These are phyloP conservation scores for Inga leiocalycina DNA, from an alignment of 306 rosid species.

Conservation along the genomic window DNA sequence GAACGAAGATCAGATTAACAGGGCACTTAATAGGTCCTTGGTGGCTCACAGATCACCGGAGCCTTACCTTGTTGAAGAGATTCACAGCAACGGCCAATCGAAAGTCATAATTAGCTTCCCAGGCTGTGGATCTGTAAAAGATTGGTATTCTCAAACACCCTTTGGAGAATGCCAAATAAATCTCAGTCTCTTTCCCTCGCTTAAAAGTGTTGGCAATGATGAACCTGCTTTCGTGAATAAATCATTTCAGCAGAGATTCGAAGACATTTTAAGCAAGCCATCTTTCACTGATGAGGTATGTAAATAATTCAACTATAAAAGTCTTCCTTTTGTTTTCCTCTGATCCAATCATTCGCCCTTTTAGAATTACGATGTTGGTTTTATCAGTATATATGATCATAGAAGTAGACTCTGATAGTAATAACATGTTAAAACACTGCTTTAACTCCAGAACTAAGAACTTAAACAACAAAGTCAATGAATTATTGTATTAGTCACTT, in stretches of 20 bases:
- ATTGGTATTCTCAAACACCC: constrained; percentile 48
- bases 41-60: constrained; percentile 38
- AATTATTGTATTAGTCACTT: background rate
- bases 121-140: constrained; percentile 48
- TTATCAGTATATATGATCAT: background rate
- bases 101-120: constrained; percentile 55
- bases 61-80: constrained; percentile 24
- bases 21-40: constrained; percentile 42
- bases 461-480: background rate
- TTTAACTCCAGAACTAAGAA: background rate
- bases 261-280: constrained; percentile 7
- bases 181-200: constrained; percentile 46
- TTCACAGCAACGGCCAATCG: constrained; percentile 11
- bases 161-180: constrained; percentile 60
- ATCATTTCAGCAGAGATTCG: constrained; percentile 50
- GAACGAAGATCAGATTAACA: constrained; percentile 42
- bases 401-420: background rate
- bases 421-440: background rate
- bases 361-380: background rate
- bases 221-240: constrained; percentile 57
- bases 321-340: background rate
- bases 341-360: too few relatives aligned
- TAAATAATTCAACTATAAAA: background rate
- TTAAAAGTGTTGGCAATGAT: constrained; percentile 66
- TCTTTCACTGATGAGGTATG: constrained; percentile 42